A percentile compares a stretch with the other conserved stretches of the same genome.
Conservation (phyloP, 179 eudicot species). For the Heliamphora pulchella region DNA sequence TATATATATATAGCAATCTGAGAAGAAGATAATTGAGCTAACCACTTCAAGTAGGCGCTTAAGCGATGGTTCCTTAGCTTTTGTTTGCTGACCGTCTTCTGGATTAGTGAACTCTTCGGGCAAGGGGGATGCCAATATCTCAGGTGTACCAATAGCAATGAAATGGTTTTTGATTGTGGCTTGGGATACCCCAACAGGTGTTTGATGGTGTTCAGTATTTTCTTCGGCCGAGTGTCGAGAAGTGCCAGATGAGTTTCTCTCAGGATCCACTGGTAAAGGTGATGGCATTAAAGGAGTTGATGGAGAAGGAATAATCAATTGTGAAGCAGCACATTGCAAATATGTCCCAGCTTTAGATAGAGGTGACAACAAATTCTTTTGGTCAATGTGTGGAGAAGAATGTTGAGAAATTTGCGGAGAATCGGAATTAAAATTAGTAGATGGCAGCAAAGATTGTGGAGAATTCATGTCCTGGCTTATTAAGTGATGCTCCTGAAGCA, state of each 20-base stretch:
- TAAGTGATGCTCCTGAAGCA: neutral
- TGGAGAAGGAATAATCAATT: neutral
- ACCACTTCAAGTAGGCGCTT: slow-evolving; percentile 22
- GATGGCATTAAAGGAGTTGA: slow-evolving; percentile 1
- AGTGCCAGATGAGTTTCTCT: neutral
- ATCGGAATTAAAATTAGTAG: neutral
- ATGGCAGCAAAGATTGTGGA: neutral
- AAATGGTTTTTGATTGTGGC: neutral
- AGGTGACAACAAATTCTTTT: neutral
- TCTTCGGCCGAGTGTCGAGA: neutral
- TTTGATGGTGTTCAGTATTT: neutral
- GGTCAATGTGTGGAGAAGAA: slow-evolving; percentile 4
- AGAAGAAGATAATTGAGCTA: neutral
- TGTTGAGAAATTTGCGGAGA: neutral
- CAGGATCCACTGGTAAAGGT: neutral
- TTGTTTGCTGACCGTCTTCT: slow-evolving; percentile 1
- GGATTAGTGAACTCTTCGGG: neutral
- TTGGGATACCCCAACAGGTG: neutral
- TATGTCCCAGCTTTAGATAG: neutral
- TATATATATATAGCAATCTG: neutral
- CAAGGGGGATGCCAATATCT: neutral
- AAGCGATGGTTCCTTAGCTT: slow-evolving; percentile 11
- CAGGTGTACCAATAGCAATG: neutral
- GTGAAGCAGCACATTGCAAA: slow-evolving; percentile 8
- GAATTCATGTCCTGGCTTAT: neutral